These are phyloP conservation scores for Mucuna pruriens DNA, from an alignment of 306 rosid genomes.

Conservation along the genomic window DNA sequence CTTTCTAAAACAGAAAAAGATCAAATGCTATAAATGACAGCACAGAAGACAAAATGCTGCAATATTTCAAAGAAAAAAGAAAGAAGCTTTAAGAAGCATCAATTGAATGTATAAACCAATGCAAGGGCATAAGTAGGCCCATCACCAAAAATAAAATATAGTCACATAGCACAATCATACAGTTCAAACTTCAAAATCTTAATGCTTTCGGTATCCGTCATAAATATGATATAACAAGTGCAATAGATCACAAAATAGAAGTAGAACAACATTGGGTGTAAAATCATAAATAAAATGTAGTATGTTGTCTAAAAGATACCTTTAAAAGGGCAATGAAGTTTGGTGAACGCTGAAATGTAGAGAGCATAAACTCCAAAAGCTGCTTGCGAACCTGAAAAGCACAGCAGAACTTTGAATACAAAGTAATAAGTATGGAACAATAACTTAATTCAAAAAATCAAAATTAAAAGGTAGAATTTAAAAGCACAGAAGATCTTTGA, in stretches of 20 bases:
- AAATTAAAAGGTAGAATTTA: background rate
- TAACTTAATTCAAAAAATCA: background rate
- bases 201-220: background rate
- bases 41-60: background rate
- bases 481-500: too few relatives aligned
- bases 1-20: slow-evolving; percentile 26
- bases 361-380: slow-evolving; percentile 86
- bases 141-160: background rate
- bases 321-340: slow-evolving; percentile 83
- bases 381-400: slow-evolving; percentile 76
- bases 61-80: slow-evolving; percentile 10
- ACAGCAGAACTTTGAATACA: slow-evolving; percentile 26
- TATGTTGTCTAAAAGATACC: slow-evolving; percentile 51
- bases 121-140: background rate
- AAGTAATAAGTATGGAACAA: background rate
- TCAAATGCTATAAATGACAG: background rate
- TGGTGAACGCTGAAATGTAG: slow-evolving; percentile 88
- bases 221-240: slow-evolving; percentile 6
- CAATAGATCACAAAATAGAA: slow-evolving; percentile 18
- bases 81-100: slow-evolving; percentile 12
- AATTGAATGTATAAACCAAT: background rate
- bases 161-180: slow-evolving; percentile 3
- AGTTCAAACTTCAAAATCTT: background rate
- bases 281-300: slow-evolving; percentile 24
- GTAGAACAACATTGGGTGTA: slow-evolving; percentile 23